These are phyloP conservation scores for Fragaria nilgerrensis DNA, from an alignment of 306 rosid genomes.

Conservation along the genomic window DNA sequence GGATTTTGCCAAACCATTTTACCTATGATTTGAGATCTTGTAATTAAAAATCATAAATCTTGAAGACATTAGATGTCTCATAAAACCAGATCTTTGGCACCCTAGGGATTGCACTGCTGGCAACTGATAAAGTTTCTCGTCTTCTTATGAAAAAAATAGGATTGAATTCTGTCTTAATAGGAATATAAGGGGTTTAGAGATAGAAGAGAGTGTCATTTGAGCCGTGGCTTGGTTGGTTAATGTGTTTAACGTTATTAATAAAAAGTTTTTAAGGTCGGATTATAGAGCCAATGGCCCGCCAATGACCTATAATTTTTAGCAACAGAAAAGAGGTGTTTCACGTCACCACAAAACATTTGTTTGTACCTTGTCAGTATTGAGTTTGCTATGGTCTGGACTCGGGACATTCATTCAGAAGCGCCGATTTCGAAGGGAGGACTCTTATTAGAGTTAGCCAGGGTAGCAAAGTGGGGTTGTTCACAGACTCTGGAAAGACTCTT, in stretches of 20 bases:
- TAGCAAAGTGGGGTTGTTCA: not conserved
- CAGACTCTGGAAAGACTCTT: not conserved
- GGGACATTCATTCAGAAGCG: not conserved
- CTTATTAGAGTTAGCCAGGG: not conserved
- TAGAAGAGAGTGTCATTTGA: not conserved
- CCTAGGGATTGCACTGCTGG: not conserved
- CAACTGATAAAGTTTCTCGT: not conserved
- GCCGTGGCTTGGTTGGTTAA: too few species aligned
- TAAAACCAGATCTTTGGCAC: not conserved
- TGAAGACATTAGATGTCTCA: not conserved
- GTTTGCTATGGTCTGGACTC: not conserved
- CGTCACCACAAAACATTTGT: not conserved
- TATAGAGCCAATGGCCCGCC: not conserved
- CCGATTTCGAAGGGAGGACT: not conserved
- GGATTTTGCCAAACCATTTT: not conserved
- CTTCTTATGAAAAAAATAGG: not conserved
- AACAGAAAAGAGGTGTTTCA: not conserved
- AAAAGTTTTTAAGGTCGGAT: too few species aligned
- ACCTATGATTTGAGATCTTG: constrained; percentile 1
- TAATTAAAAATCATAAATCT: not conserved
- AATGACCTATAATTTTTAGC: not conserved
- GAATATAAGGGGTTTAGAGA: not conserved
- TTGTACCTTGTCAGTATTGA: not conserved
- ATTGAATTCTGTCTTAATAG: not conserved
- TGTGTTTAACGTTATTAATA: too few species aligned